Conservation (phyloP, 495 filamentous ascomycete species). For the Neurospora sp. region DNA sequence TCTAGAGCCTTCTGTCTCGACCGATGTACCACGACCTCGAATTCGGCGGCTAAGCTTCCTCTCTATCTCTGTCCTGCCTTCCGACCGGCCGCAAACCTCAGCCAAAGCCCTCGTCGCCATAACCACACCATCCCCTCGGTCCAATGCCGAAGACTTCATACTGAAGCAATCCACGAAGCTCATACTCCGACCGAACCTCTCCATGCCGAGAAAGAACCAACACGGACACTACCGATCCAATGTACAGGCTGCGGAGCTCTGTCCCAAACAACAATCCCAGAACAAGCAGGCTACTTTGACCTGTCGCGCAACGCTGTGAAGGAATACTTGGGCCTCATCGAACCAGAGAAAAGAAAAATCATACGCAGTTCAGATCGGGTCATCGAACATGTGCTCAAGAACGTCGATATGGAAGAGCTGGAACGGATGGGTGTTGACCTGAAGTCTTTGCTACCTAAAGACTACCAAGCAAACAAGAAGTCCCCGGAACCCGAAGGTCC, state of each 20-base stretch:
- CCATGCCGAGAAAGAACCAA: not conserved
- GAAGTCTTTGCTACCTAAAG: slow-evolving; percentile 13
- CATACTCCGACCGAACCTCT: not conserved
- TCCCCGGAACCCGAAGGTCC: not conserved
- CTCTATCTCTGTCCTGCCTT: slow-evolving; percentile 36
- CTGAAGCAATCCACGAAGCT: slow-evolving; percentile 7
- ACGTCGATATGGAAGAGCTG: slow-evolving; percentile 32
- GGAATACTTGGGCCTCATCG: slow-evolving; percentile 28
- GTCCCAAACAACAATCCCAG: slow-evolving; percentile 57
- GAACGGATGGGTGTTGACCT: slow-evolving; percentile 32
- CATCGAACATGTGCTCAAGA: slow-evolving; percentile 28
- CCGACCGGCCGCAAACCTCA: not conserved
- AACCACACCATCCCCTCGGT: slow-evolving; percentile 12
- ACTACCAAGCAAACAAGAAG: not conserved
- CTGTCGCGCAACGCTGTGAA: slow-evolving; percentile 41
- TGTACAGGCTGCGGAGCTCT: slow-evolving; percentile 89
- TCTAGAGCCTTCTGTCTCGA: slow-evolving; percentile 31
- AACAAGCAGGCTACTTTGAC: slow-evolving; percentile 69
- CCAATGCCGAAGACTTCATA: slow-evolving; percentile 21
- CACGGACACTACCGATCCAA: slow-evolving; percentile 40
- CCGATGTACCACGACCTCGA: slow-evolving; percentile 14
- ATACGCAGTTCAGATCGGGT: slow-evolving; percentile 23
- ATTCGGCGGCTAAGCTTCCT: slow-evolving; percentile 17
- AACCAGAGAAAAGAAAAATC: slow-evolving; percentile 10
- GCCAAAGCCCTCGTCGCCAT: not conserved